Percentiles rank a stretch among this genome's conserved stretches.
Evolutionary conservation across 495 filamentous ascomycete genomes (phyloP).

Genomic region (Penicillium egyptiacum): DNA sequence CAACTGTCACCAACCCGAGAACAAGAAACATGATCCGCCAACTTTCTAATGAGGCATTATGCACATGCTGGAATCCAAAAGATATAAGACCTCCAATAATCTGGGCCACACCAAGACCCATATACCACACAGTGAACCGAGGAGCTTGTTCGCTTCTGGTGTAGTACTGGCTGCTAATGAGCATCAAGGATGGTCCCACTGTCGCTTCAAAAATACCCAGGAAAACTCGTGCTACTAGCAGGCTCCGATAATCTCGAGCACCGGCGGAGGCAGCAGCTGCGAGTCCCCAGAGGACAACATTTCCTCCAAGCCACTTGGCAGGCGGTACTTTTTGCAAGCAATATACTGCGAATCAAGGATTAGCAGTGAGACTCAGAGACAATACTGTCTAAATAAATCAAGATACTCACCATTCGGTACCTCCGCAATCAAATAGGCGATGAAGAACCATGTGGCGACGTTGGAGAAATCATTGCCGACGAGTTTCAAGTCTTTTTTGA

Average conservation of each 20-base stretch:
- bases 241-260: conserved; percentile 17
- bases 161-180: conserved; percentile 56
- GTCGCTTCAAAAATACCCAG: conserved; percentile 67
- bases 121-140: conserved; percentile 64
- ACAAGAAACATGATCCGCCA: conserved; percentile 68
- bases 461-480: conserved; percentile 54
- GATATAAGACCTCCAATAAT: conserved; percentile 62
- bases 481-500: conserved; percentile 48
- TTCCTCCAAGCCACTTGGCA: conserved; percentile 53
- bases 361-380: neutral
- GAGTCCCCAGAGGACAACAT: conserved; percentile 52
- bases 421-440: conserved; percentile 55
- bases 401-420: conserved; percentile 50
- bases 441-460: conserved; percentile 54
- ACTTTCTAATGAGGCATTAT: conserved; percentile 41
- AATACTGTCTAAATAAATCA: conserved; percentile 3
- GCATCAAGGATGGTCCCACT: conserved; percentile 57
- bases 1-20: conserved; percentile 58
- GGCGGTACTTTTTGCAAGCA: conserved; percentile 48
- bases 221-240: conserved; percentile 51
- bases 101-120: conserved; percentile 59
- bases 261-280: conserved; percentile 29
- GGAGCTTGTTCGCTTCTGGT: conserved; percentile 61
- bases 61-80: conserved; percentile 49
- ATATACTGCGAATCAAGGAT: conserved; percentile 17